phyloP scores from a whole-genome alignment of 2,329 filamentous ascomycete species.

The Penicillium sp. region DNA sequence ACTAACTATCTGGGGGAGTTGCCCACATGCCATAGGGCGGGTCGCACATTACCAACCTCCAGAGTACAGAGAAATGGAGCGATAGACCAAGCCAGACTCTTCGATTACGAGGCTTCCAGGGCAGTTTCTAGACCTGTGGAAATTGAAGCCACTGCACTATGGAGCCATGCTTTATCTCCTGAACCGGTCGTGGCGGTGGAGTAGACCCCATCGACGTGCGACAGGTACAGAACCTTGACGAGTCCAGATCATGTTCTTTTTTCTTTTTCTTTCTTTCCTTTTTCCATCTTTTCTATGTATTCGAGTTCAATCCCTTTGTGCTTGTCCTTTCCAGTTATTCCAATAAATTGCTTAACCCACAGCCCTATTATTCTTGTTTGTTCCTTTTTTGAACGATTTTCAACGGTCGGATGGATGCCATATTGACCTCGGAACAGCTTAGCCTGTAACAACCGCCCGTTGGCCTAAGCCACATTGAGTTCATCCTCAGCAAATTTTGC shows the following conservation, averaged over 20 bases:
- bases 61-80: neutral
- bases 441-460: neutral
- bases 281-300: no score
- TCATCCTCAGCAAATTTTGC: neutral
- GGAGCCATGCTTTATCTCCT: constrained; percentile 1
- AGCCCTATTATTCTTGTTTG: no score
- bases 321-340: no score
- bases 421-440: neutral
- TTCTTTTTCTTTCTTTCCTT: neutral
- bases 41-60: neutral
- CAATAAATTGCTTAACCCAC: no score
- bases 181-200: constrained; percentile 4
- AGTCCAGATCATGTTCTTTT: constrained; percentile 1
- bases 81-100: neutral
- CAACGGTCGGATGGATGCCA: neutral
- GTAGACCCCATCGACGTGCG: constrained; percentile 8
- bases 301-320: neutral
- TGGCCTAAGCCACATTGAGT: neutral
- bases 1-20: constrained; percentile 3
- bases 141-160: neutral
- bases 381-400: no score
- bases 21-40: constrained; percentile 13
- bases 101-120: constrained; percentile 1
- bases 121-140: neutral
- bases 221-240: constrained; percentile 10